Evolutionary conservation across 257 asterid genomes (phyloP).

Genomic region (Rehmannia glutinosa): DNA sequence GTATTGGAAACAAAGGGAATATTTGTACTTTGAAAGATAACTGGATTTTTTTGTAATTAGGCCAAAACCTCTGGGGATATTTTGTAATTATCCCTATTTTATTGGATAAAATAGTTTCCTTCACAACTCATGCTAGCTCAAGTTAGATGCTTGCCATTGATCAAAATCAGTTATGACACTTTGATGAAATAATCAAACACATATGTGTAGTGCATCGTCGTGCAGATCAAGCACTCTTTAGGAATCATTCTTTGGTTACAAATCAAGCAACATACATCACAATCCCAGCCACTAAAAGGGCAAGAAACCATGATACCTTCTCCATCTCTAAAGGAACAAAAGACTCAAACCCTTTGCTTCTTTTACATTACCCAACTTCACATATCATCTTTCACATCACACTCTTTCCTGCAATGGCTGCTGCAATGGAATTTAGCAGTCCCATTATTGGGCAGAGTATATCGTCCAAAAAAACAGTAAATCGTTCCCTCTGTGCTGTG

Average conservation of each 20-base stretch:
- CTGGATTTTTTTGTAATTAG: too few relatives aligned
- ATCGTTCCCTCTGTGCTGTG: background rate
- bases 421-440: conserved; percentile 18
- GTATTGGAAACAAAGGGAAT: too few relatives aligned
- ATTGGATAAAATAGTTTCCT: too few relatives aligned
- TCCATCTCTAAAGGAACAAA: conserved; percentile 28
- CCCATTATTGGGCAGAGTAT: background rate
- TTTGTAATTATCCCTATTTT: too few relatives aligned
- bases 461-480: background rate
- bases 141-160: too few relatives aligned
- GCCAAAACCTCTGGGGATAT: too few relatives aligned
- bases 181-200: too few relatives aligned
- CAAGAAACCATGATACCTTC: conserved; percentile 28
- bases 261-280: conserved; percentile 13
- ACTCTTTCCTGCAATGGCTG: conserved; percentile 22
- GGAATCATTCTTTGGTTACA: conserved; percentile 31
- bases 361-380: background rate
- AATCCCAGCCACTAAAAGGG: background rate
- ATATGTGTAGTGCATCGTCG: too few relatives aligned
- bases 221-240: background rate
- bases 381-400: background rate
- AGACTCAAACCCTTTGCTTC: background rate
- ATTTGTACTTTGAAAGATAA: too few relatives aligned
- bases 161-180: too few relatives aligned
- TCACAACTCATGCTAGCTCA: too few relatives aligned